phyloP scores from a whole-genome alignment of 495 filamentous ascomycete genomes.

The Corynascus novoguineensis region DNA sequence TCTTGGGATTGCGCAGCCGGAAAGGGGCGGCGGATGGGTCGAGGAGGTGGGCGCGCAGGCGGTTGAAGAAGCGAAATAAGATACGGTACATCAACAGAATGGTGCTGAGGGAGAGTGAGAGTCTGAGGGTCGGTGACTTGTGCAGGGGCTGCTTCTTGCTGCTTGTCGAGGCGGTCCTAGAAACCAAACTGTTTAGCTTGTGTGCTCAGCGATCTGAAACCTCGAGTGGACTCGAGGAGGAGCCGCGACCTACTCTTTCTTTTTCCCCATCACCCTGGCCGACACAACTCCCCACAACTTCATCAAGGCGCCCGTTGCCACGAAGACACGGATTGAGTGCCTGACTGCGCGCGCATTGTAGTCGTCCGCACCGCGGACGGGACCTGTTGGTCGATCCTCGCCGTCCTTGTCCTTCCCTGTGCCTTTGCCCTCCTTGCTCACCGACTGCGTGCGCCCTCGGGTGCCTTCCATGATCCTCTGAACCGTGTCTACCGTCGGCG shows the following conservation, averaged over 20 bases:
- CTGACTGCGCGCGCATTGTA: conserved; percentile 77
- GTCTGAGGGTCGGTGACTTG: conserved; percentile 65
- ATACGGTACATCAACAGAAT: conserved; percentile 83
- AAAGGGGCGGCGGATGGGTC: conserved; percentile 69
- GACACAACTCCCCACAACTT: conserved; percentile 62
- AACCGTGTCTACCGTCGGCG: conserved; percentile 50
- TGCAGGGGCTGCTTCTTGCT: conserved; percentile 50
- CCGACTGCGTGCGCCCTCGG: conserved; percentile 6
- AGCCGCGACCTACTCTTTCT: conserved; percentile 46
- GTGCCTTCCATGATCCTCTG: conserved; percentile 43
- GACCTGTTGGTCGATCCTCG: neutral
- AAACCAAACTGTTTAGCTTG: neutral
- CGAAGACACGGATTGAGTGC: conserved; percentile 68
- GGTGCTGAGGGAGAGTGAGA: conserved; percentile 74
- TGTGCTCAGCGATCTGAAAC: neutral
- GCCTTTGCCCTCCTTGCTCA: neutral
- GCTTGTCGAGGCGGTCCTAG: neutral
- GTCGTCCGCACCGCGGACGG: conserved; percentile 45
- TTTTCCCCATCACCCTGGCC: conserved; percentile 38
- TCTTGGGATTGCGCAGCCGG: conserved; percentile 71
- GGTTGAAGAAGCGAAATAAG: conserved; percentile 82
- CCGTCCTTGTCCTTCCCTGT: conserved; percentile 27
- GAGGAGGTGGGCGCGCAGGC: conserved; percentile 71
- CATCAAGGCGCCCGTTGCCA: conserved; percentile 61
- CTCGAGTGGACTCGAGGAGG: neutral